Conservation (phyloP, 2,329 filamentous ascomycete species). For the Botrytis byssoidea region DNA sequence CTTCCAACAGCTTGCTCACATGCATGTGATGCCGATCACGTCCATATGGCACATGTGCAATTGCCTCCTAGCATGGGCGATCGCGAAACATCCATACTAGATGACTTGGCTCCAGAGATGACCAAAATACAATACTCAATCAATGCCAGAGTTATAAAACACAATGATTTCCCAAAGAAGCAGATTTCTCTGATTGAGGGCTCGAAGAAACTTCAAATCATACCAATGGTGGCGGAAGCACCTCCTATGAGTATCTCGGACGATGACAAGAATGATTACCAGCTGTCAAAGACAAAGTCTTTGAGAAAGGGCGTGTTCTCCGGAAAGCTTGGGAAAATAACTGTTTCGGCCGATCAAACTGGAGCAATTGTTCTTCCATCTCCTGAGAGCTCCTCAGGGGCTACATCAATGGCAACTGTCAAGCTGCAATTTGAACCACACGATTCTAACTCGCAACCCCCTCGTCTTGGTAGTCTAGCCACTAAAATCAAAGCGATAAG, state of each 20-base stretch:
- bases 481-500: conserved; percentile 37
- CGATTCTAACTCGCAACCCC: conserved; percentile 31
- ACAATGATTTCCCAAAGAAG: conserved; percentile 28
- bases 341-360: conserved; percentile 36
- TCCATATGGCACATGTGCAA: conserved; percentile 37
- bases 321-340: conserved; percentile 39
- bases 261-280: conserved; percentile 31
- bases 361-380: conserved; percentile 35
- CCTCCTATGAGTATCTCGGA: conserved; percentile 35
- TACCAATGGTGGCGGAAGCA: conserved; percentile 35
- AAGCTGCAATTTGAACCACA: conserved; percentile 39
- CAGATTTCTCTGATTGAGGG: conserved; percentile 31
- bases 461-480: conserved; percentile 35
- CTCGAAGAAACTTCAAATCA: conserved; percentile 32
- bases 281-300: conserved; percentile 34
- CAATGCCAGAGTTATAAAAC: conserved; percentile 34
- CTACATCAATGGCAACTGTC: conserved; percentile 36
- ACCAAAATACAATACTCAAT: conserved; percentile 35
- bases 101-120: conserved; percentile 39
- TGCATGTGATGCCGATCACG: conserved; percentile 28
- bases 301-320: conserved; percentile 39
- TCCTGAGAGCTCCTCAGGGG: conserved; percentile 24
- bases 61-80: conserved; percentile 38
- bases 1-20: conserved; percentile 37
- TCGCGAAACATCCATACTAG: conserved; percentile 24